Base-by-base conservation (phyloP, 345 rosid genomes). In the Bruguiera gymnorhiza region DNA sequence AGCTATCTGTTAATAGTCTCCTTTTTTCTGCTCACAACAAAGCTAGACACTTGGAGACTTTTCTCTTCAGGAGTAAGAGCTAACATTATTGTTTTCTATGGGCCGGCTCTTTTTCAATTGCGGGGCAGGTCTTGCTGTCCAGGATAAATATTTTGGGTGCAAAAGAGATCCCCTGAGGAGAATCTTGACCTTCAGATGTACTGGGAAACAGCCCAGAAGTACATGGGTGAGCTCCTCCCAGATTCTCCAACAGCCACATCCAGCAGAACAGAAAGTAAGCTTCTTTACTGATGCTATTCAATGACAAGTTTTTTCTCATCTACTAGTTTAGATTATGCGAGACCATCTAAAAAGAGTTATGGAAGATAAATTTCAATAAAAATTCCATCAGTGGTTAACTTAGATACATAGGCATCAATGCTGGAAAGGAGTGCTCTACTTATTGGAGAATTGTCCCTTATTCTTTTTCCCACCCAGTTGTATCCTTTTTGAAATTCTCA, bases 181-280 rank as follows among this genome's bases (percentile, higher is more conserved):
- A 76, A 61, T 48, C 24, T 71, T 43, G 67, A 62, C 53, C 65
- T 76, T 23, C 65, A 76, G 60, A 76, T 67, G 76, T 71, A 71
- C 68, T 60, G 69, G 31, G 60, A 71, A 67, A 71, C 75, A 29
- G 68, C 80, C 8, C 48, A 76, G 48, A 68, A 57, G 10, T 29
- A 57, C 52, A 71, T 76, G 72, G 67, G 80, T 46, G 10, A 13
- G 4, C 75, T 76, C 54, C 75, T 76, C 27, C 76, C 76, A 29
- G 76, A 71, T 66, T 76, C 80, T 30, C 76, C 76, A 9, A 61
- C 73, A 31, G 75, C 66, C 59, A 66, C 75, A 23, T 61, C 75
- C 20, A 71, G 72, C 61, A 71, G 80, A 67, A 76, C 80, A 52
- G 37, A 54, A 55, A 54, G 79, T 65, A 53, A 58, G 15, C 3